Evolutionary conservation across 148 eudicot species (phyloP).

Genomic region (Euryodendron excelsum): DNA sequence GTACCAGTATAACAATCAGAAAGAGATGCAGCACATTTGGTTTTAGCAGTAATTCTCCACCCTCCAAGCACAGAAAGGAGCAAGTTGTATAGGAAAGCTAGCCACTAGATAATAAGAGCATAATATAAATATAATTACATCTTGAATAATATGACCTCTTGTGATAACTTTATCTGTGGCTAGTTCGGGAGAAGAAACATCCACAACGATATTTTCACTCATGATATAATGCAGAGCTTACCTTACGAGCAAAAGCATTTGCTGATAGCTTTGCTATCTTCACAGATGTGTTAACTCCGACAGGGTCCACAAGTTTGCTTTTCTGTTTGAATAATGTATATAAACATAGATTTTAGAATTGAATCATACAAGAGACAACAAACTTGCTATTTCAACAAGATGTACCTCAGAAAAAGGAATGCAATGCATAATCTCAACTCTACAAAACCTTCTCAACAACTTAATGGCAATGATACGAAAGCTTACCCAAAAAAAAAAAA

Average conservation of each 20-base stretch:
- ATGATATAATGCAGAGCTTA: slow-evolving; percentile 22
- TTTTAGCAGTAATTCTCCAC: too few relatives aligned
- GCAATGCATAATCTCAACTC: background rate
- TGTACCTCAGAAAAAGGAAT: background rate
- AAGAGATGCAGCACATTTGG: too few relatives aligned
- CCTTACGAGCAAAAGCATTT: slow-evolving; percentile 44
- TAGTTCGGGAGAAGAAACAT: background rate
- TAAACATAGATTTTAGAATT: too few relatives aligned
- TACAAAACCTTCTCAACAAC: too few relatives aligned
- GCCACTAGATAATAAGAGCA: too few relatives aligned
- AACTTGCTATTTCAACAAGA: background rate
- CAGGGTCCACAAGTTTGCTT: slow-evolving; percentile 20
- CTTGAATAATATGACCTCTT: too few relatives aligned
- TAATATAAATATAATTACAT: too few relatives aligned
- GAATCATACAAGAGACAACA: background rate
- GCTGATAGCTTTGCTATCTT: slow-evolving; percentile 25
- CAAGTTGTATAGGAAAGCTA: too few relatives aligned
- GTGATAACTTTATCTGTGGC: background rate
- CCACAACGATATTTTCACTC: background rate
- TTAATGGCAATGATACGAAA: background rate
- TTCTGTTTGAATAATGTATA: slow-evolving; percentile 20
- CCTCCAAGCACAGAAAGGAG: too few relatives aligned
- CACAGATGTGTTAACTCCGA: slow-evolving; percentile 25
- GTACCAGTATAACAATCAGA: too few relatives aligned
- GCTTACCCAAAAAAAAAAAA: background rate